Conservation (phyloP, 2,329 filamentous ascomycete species). For the Pestalotiopsis sp. region DNA sequence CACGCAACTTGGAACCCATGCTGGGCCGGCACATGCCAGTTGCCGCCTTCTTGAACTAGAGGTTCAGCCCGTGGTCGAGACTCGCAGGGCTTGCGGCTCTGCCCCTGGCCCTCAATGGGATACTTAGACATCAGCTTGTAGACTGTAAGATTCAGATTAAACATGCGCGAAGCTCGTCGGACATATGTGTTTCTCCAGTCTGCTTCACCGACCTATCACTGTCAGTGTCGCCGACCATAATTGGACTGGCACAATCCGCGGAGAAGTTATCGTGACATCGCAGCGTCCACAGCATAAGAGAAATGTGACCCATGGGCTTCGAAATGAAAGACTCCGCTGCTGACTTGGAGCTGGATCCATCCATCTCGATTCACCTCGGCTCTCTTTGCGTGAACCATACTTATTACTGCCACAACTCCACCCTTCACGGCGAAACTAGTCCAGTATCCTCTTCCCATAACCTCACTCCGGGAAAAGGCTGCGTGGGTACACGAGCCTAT, state of each 20-base stretch:
- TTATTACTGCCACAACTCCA: not conserved
- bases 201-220: not conserved
- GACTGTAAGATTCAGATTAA: not conserved
- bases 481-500: no score
- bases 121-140: not conserved
- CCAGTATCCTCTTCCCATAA: not conserved
- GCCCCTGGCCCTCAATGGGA: not conserved
- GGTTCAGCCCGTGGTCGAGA: conserved; percentile 2
- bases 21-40: not conserved
- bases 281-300: not conserved
- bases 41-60: conserved; percentile 1
- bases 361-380: not conserved
- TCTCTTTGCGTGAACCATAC: not conserved
- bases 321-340: not conserved
- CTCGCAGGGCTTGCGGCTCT: not conserved
- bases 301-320: not conserved
- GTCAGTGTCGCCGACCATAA: not conserved
- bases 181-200: not conserved
- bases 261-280: not conserved
- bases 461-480: not conserved
- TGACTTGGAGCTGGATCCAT: not conserved
- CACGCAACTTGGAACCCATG: not conserved
- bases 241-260: not conserved
- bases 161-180: not conserved
- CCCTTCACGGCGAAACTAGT: not conserved